phyloP scores from a whole-genome alignment of 2,329 filamentous ascomycete species.

The Pseudogymnoascus sp. region DNA sequence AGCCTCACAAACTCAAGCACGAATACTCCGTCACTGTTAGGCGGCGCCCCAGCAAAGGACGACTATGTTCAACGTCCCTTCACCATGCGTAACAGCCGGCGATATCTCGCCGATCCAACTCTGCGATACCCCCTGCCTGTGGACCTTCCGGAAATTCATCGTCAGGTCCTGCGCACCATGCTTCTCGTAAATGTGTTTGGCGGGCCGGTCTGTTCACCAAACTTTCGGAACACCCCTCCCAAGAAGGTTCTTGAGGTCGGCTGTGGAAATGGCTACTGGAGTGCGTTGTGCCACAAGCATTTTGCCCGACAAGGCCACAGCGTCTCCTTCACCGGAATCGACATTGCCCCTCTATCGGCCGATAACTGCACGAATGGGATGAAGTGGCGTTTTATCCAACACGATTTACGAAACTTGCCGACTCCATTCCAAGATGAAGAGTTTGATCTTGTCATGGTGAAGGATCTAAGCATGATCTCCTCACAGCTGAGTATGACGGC shows the following conservation, averaged over 20 bases:
- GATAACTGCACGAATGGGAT: conserved; percentile 60
- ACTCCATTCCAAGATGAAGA: conserved; percentile 71
- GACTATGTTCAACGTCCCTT: conserved; percentile 42
- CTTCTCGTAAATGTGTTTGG: conserved; percentile 75
- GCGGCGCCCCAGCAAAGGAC: neutral
- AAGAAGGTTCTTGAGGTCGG: conserved; percentile 74
- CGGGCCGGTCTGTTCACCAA: conserved; percentile 65
- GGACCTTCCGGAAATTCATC: conserved; percentile 78
- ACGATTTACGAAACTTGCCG: conserved; percentile 67
- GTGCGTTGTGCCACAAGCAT: conserved; percentile 75
- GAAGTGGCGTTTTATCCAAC: conserved; percentile 81
- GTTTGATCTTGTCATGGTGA: conserved; percentile 83
- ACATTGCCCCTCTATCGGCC: conserved; percentile 65
- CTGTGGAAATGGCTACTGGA: conserved; percentile 86
- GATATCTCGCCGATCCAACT: conserved; percentile 67
- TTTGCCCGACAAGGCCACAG: conserved; percentile 59
- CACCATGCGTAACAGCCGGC: conserved; percentile 66
- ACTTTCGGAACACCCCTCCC: conserved; percentile 58
- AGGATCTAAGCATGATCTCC: conserved; percentile 65
- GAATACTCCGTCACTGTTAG: conserved; percentile 7
- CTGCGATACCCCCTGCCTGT: conserved; percentile 77
- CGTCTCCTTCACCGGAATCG: conserved; percentile 72
- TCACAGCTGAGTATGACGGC: conserved; percentile 49
- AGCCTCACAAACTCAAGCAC: conserved; percentile 7
- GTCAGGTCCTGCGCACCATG: conserved; percentile 76